Evolutionary conservation across 805 yeast species (phyloP), one percentile per base, ranked within the genome.

Genomic region (Tetrapisispora nanseiensis): DNA sequence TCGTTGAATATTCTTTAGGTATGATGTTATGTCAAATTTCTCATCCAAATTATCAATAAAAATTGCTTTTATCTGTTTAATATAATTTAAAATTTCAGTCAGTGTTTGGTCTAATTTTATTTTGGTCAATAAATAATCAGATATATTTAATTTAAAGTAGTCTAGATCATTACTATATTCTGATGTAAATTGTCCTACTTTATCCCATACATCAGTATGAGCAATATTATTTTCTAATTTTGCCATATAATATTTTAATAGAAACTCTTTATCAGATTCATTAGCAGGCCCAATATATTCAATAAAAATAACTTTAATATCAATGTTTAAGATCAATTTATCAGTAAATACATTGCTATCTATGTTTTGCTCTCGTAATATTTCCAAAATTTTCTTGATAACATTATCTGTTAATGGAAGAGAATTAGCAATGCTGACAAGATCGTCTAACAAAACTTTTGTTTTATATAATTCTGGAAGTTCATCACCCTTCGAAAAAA

Each of bases 241-340:
- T 3, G 52, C 47, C 23, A 52, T 37, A 41, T 61, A 61, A 41
- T 51, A 58, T 12, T 52, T 47, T 3, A 52, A 20, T 27, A 61
- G 39, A 41, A 57, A 59, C 24, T 48, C 48, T 26, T 42, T 50
- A 36, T 61, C 62, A n/a, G 46, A 37, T 11, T 39, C 24, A 28
- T 49, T 46, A 15, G 41, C 32, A 1, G 51, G 39, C 1, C 60
- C 58, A 7, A 58, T 35, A 21, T 46, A 40, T 45, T 61, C 63
- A 4, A 59, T 42, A 7, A 59, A 33, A 1, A 44, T 28, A 1
- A 60, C 59, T 37, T 55, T 59, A 7, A 51, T 43, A 6, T 31
- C 38, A 16, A 52, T 37, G 15, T 48, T 46, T 16, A 46, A 46
- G 3, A 46, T 45, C 19, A 49, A 32, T 21, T 41, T 50, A 13